phyloP scores from a whole-genome alignment of 176 grass and related monocot genomes.

The Carex littledalei region DNA sequence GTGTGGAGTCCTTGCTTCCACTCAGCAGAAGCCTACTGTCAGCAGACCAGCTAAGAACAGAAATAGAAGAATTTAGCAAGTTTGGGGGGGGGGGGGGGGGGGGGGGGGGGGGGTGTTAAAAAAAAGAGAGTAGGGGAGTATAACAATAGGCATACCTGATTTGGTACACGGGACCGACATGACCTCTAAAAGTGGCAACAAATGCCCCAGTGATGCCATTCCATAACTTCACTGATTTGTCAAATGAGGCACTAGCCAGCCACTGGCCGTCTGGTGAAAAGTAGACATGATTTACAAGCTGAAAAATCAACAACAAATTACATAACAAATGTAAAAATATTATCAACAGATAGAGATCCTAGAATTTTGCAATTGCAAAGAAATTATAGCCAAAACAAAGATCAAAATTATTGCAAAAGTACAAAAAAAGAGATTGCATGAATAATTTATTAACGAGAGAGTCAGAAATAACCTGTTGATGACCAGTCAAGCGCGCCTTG shows the following conservation, averaged over 20 bases:
- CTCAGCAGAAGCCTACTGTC: constrained; percentile 97
- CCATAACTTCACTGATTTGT: constrained; percentile 96
- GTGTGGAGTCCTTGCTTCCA: constrained; percentile 95
- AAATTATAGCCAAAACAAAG: not conserved
- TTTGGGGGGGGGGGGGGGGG: not conserved
- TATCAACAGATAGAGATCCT: not conserved
- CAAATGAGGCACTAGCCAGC: constrained; percentile 97
- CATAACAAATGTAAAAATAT: constrained; percentile 17
- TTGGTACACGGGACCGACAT: constrained; percentile 91
- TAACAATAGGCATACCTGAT: constrained; percentile 50
- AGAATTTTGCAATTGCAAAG: constrained; percentile 1
- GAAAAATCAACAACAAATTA: constrained; percentile 29
- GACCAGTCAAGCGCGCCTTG: constrained; percentile 91
- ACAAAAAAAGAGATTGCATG: not conserved
- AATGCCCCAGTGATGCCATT: constrained; percentile 94
- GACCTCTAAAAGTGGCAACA: constrained; percentile 71
- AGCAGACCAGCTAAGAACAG: constrained; percentile 63
- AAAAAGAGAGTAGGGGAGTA: not conserved
- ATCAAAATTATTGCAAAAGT: not conserved
- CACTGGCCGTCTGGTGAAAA: constrained; percentile 99
- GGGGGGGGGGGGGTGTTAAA: not conserved
- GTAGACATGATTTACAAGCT: constrained; percentile 99
- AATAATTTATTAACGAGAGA: not conserved
- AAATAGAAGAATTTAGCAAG: not conserved
- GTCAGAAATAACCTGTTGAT: constrained; percentile 70